Evolutionary conservation across 805 yeast species (phyloP).

Genomic region (Candida peoriensis): DNA sequence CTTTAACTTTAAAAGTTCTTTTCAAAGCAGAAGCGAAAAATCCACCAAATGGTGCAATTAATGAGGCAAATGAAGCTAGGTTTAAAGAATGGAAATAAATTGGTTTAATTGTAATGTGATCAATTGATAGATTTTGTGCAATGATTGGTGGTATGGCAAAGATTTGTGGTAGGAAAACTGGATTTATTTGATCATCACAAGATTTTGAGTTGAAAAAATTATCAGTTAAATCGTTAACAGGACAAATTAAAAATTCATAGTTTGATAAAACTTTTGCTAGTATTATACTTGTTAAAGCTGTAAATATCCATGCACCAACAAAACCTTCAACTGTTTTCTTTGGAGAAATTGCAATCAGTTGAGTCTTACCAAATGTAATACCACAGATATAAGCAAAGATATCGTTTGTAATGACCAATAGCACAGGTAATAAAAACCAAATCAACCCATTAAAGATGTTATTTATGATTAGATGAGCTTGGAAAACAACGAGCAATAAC

Average conservation of each 20-base stretch:
- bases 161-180: constrained; percentile 80
- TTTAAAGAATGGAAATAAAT: constrained; percentile 84
- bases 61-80: constrained; percentile 90
- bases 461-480: constrained; percentile 87
- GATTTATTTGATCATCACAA: constrained; percentile 84
- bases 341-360: constrained; percentile 88
- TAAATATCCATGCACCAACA: constrained; percentile 95
- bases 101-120: constrained; percentile 66
- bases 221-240: constrained; percentile 63
- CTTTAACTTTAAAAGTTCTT: constrained; percentile 93
- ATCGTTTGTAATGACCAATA: constrained; percentile 89
- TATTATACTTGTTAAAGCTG: constrained; percentile 66
- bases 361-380: constrained; percentile 91
- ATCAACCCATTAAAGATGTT: constrained; percentile 86
- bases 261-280: constrained; percentile 61
- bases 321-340: constrained; percentile 98
- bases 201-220: constrained; percentile 56
- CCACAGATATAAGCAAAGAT: constrained; percentile 97
- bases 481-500: constrained; percentile 81
- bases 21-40: constrained; percentile 97
- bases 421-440: constrained; percentile 92
- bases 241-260: constrained; percentile 80
- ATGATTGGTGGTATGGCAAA: constrained; percentile 70
- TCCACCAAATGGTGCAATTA: constrained; percentile 98
- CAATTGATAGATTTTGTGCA: constrained; percentile 41